Evolutionary conservation across 192 early-diverging fungal genomes (phyloP).

Genomic region (Entomortierella beljakovae): DNA sequence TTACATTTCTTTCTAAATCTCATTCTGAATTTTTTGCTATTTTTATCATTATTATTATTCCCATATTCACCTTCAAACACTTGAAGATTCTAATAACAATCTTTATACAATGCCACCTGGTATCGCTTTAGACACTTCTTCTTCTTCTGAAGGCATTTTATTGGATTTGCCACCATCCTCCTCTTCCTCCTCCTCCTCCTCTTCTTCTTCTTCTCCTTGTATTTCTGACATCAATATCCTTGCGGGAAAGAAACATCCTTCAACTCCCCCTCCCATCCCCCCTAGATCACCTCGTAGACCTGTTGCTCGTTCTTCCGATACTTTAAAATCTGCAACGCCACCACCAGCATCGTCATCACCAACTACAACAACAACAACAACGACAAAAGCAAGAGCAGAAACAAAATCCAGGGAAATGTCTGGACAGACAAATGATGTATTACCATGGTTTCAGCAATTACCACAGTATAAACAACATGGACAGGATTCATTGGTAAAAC

Average conservation of each 20-base stretch:
- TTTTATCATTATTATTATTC: too few species aligned
- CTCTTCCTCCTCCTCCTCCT: not conserved
- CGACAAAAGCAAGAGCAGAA: not conserved
- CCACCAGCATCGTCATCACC: not conserved
- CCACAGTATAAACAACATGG: not conserved
- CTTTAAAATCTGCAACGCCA: not conserved
- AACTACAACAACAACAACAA: not conserved
- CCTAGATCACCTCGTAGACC: constrained; percentile 16
- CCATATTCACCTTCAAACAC: too few species aligned
- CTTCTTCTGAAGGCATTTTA: not conserved
- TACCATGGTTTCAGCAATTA: not conserved
- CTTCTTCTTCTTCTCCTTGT: not conserved
- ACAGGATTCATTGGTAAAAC: too few species aligned
- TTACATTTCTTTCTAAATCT: too few species aligned
- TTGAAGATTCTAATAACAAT: too few species aligned
- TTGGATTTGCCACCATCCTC: not conserved
- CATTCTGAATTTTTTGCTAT: too few species aligned
- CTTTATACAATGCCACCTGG: not conserved
- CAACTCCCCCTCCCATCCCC: constrained; percentile 23
- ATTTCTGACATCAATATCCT: not conserved
- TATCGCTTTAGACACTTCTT: not conserved
- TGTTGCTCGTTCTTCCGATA: not conserved
- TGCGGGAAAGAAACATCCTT: constrained; percentile 36
- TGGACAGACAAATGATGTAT: not conserved
- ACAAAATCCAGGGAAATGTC: not conserved